Evolutionary conservation across 2,329 filamentous ascomycete species (phyloP).

Genomic region (Chaetothyriales sp.): DNA sequence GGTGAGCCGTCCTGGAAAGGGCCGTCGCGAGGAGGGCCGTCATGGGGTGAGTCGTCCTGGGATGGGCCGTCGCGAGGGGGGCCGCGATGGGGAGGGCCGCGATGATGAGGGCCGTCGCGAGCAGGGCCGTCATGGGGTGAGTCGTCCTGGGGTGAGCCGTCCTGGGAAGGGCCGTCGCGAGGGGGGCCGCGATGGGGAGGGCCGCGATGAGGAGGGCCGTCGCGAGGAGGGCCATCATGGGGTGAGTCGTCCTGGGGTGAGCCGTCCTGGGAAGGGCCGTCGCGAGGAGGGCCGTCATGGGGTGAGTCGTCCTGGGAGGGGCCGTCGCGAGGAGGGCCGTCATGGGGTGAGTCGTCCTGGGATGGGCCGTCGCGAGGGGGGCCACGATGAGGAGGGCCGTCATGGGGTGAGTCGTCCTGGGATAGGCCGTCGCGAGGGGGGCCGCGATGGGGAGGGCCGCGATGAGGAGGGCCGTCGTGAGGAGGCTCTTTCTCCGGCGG

Average conservation of each 20-base stretch:
- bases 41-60: slow-evolving; percentile 20
- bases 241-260: too few species aligned
- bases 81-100: slow-evolving; percentile 23
- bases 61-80: slow-evolving; percentile 22
- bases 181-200: too few species aligned
- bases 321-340: slow-evolving; percentile 24
- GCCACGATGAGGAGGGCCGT: slow-evolving; percentile 9
- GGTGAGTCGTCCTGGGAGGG: slow-evolving; percentile 15
- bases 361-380: too few species aligned
- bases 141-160: slow-evolving; percentile 9
- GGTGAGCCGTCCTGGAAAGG: slow-evolving; percentile 15
- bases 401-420: too few species aligned
- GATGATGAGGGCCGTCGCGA: slow-evolving; percentile 21
- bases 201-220: too few species aligned
- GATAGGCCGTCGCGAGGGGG: slow-evolving; percentile 15
- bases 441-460: slow-evolving; percentile 25
- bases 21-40: slow-evolving; percentile 25
- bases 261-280: neutral
- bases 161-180: slow-evolving; percentile 1
- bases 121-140: slow-evolving; percentile 18
- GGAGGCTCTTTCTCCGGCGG: slow-evolving; percentile 8
- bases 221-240: too few species aligned
- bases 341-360: too few species aligned
- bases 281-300: slow-evolving; percentile 23
- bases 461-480: slow-evolving; percentile 28